A percentile compares a stretch with the other conserved stretches of the same genome.
Evolutionary conservation across 331 rosid species (phyloP).

Genomic region (Rosa hybrid): DNA sequence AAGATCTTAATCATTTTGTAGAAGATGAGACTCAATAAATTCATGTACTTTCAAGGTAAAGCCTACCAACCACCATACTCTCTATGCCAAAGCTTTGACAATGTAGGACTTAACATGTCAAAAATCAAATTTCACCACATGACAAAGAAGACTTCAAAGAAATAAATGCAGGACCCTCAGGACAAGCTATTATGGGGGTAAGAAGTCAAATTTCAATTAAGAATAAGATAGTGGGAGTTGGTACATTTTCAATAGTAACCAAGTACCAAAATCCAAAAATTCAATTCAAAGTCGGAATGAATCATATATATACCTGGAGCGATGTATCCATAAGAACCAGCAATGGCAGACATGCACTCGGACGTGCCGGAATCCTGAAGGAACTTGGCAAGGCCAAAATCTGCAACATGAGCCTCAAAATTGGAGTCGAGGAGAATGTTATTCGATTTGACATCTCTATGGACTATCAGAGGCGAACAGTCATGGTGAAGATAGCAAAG

Average conservation of each 20-base stretch:
- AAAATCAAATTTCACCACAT: slow-evolving; percentile 39
- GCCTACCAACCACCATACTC: slow-evolving; percentile 38
- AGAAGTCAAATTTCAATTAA: slow-evolving; percentile 32
- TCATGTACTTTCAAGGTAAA: slow-evolving; percentile 29
- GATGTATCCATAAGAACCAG: slow-evolving; percentile 97
- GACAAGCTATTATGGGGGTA: slow-evolving; percentile 29
- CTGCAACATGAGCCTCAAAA: slow-evolving; percentile 94
- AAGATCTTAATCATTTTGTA: slow-evolving; percentile 20
- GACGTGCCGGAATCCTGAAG: slow-evolving; percentile 95
- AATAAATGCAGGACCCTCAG: slow-evolving; percentile 25
- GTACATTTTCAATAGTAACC: slow-evolving; percentile 9
- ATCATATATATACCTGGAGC: slow-evolving; percentile 70
- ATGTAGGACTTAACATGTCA: not conserved
- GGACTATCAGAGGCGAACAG: slow-evolving; percentile 92
- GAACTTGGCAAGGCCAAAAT: slow-evolving; percentile 97
- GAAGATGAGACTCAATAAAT: slow-evolving; percentile 33
- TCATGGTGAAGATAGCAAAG: slow-evolving; percentile 97
- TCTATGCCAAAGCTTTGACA: slow-evolving; percentile 25
- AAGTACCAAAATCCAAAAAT: slow-evolving; percentile 13
- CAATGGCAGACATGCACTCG: slow-evolving; percentile 99
- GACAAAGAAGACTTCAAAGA: slow-evolving; percentile 27
- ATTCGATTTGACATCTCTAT: slow-evolving; percentile 89
- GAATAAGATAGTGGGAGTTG: slow-evolving; percentile 20
- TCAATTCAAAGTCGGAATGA: slow-evolving; percentile 16
- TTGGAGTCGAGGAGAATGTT: slow-evolving; percentile 84